Evolutionary conservation across 169 alveolate species (phyloP), one percentile per base, ranked within the genome.

Genomic region (Blepharisma undulans): DNA sequence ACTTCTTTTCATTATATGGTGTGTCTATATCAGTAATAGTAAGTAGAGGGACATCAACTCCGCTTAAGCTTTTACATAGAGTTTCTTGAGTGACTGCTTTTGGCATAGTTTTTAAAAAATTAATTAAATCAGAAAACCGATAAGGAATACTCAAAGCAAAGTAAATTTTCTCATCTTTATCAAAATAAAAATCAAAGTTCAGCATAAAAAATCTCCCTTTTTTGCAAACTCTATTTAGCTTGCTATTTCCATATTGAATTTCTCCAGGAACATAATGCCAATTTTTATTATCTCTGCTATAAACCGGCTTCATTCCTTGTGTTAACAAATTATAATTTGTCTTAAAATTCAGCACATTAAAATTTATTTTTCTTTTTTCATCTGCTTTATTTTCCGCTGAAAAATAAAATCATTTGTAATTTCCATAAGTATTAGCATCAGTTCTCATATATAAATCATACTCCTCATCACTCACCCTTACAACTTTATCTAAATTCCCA

Each of bases 351-450:
- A 92, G 91, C 0, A 92, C 76, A 86, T 92, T 79, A 76, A 92
- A 92, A 33, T 30, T 84, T 1, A 89, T 77, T 30, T 29, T 84
- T 80, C 89, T 30, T 29, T 77, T 61, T 27, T 72, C 34, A 21
- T n/a, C 1, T 48, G 66, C 25, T 6, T 25, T 36, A 60, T 82
- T 59, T 19, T 29, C 77, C 0, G 85, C 93, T 74, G 90, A 78
- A 87, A 96, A 98, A 92, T 92, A 97, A 89, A 95, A 98, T 99
- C 99, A 98, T 92, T 97, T 95, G 14, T 98, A 97, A 87, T 97
- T 97, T 6, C 98, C 98, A 76, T 95, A 93, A n/a, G 99, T 96
- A 91, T 95, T 96, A 86, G 97, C 96, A 93, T 98, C 99, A 22
- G 98, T 98, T 89, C 97, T 97, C 29, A 98, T 90, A 89, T 96